Evolutionary conservation across 1,284 basidiomycete genomes (phyloP).

Genomic region (Cryptococcus sp.): DNA sequence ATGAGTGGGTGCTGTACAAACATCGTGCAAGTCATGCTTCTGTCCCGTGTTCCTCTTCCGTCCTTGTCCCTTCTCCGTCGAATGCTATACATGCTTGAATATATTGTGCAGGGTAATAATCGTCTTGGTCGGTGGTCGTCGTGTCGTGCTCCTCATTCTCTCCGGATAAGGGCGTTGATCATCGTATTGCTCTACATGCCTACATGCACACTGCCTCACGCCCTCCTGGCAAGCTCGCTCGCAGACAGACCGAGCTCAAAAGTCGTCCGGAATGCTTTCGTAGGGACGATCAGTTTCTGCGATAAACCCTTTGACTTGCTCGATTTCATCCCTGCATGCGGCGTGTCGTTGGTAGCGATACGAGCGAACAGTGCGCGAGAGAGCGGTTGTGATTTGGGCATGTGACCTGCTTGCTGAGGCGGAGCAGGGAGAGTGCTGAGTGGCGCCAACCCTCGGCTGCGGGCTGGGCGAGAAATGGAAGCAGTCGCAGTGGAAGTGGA

Average conservation of each 20-base stretch:
- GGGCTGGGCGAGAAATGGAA: slow-evolving; percentile 2
- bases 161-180: too few relatives aligned
- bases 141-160: too few relatives aligned
- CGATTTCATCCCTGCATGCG: slow-evolving; percentile 25
- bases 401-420: slow-evolving; percentile 3
- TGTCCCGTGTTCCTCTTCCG: too few relatives aligned
- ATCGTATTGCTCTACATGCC: too few relatives aligned
- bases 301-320: slow-evolving; percentile 29
- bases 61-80: too few relatives aligned
- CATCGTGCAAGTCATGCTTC: too few relatives aligned
- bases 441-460: slow-evolving; percentile 21
- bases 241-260: slow-evolving; percentile 46
- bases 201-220: neutral
- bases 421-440: slow-evolving; percentile 14
- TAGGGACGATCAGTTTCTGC: slow-evolving; percentile 48
- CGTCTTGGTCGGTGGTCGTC: too few relatives aligned
- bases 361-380: slow-evolving; percentile 41
- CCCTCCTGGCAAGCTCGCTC: slow-evolving; percentile 41
- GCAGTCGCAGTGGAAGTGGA: slow-evolving; percentile 1
- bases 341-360: slow-evolving; percentile 25
- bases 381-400: slow-evolving; percentile 46
- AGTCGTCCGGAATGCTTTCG: slow-evolving; percentile 45
- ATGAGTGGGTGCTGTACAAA: too few relatives aligned
- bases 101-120: too few relatives aligned
- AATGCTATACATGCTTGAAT: too few relatives aligned